Evolutionary conservation across 1,139 yeast genomes (phyloP).

Genomic region (Hemisphaericaspora subhashii): DNA sequence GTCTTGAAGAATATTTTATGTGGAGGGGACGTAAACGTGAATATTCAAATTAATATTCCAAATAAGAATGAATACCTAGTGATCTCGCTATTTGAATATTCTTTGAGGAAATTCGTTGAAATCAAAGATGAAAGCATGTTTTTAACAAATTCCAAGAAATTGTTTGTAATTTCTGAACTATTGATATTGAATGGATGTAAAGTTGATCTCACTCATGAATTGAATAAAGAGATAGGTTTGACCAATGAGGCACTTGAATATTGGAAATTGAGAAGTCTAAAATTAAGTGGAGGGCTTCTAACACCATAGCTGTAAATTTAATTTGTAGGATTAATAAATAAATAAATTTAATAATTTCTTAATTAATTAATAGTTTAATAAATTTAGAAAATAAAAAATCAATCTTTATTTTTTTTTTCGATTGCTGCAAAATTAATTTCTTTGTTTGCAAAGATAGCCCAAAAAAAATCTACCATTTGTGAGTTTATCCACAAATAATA

Average conservation of each 20-base stretch:
- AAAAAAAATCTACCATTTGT: too few species aligned
- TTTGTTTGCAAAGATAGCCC: neutral
- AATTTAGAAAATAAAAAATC: neutral
- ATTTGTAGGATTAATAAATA: too few species aligned
- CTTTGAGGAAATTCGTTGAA: conserved; percentile 51
- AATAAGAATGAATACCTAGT: conserved; percentile 24
- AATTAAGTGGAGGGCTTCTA: conserved; percentile 19
- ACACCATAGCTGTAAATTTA: neutral
- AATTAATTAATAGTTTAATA: too few species aligned
- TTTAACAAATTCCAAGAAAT: conserved; percentile 19
- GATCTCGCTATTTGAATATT: conserved; percentile 58
- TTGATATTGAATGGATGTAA: conserved; percentile 65
- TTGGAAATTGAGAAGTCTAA: conserved; percentile 49
- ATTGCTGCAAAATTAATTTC: conserved; percentile 3
- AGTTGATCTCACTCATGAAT: conserved; percentile 27
- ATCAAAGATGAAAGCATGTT: conserved; percentile 19
- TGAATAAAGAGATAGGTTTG: conserved; percentile 32
- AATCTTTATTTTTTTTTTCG: too few species aligned
- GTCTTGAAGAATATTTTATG: conserved; percentile 49
- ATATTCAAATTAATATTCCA: conserved; percentile 28
- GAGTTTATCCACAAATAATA: conserved; percentile 1
- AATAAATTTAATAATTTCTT: neutral
- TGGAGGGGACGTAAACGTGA: conserved; percentile 49
- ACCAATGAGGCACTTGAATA: conserved; percentile 47
- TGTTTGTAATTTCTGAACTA: conserved; percentile 73